Evolutionary conservation across 148 eudicot species (phyloP).

Genomic region (Pharnaceum exiguum): DNA sequence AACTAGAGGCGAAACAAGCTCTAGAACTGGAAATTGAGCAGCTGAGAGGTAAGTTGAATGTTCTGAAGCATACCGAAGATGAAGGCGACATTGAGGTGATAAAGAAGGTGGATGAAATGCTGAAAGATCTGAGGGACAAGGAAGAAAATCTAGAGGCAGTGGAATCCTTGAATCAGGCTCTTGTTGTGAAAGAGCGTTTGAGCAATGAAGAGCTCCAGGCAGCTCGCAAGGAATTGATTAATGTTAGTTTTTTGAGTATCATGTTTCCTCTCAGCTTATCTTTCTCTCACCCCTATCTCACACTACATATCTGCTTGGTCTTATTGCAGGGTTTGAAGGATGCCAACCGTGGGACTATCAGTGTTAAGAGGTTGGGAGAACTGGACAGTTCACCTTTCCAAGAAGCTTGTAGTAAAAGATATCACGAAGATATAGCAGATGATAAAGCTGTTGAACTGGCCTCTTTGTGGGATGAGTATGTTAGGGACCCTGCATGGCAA

Average conservation of each 20-base stretch:
- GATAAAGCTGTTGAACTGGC: constrained; percentile 76
- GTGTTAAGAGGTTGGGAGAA: constrained; percentile 94
- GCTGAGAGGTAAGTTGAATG: constrained; percentile 61
- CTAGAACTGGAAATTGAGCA: constrained; percentile 79
- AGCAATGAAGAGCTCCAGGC: constrained; percentile 88
- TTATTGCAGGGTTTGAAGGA: constrained; percentile 68
- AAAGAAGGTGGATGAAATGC: constrained; percentile 54
- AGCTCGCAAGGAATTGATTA: constrained; percentile 87
- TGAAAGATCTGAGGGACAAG: constrained; percentile 60
- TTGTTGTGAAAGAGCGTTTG: constrained; percentile 74
- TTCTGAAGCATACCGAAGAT: constrained; percentile 73
- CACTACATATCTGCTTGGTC: constrained; percentile 6
- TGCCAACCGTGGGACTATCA: constrained; percentile 40
- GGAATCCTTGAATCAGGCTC: constrained; percentile 71
- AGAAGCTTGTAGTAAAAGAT: constrained; percentile 66
- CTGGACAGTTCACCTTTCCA: constrained; percentile 63
- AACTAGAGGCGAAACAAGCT: constrained; percentile 83
- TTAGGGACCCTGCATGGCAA: constrained; percentile 92
- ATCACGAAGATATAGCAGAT: constrained; percentile 55
- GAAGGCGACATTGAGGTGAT: constrained; percentile 75
- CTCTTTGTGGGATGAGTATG: constrained; percentile 91
- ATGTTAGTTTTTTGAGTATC: constrained; percentile 40
- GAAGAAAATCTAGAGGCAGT: constrained; percentile 63
- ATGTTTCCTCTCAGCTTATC: neutral
- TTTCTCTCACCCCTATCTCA: constrained; percentile 6